These are phyloP conservation scores for Botrytis deweyae DNA, from an alignment of 2,329 filamentous ascomycete species.

Conservation along the genomic window DNA sequence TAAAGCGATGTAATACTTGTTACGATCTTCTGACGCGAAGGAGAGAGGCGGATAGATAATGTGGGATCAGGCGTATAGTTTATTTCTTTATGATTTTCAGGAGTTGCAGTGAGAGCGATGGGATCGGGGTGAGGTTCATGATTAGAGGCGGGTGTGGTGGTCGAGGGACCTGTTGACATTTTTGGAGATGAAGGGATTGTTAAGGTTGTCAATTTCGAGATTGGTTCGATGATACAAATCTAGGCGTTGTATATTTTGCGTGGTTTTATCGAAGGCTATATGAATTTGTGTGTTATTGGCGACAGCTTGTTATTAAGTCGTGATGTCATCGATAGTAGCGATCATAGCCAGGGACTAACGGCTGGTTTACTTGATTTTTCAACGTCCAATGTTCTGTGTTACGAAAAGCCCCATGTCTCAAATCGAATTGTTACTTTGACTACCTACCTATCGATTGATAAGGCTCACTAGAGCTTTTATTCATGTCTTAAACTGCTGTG, in stretches of 20 bases:
- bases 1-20: slow-evolving; percentile 47
- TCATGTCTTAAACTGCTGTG: not conserved
- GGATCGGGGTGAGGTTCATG: slow-evolving; percentile 24
- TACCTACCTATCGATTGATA: not conserved
- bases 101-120: slow-evolving; percentile 9
- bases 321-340: slow-evolving; percentile 5
- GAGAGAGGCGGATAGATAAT: slow-evolving; percentile 37
- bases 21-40: slow-evolving; percentile 44
- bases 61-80: slow-evolving; percentile 46
- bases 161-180: not conserved
- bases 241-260: not conserved
- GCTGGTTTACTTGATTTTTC: not conserved
- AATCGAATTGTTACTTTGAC: not conserved
- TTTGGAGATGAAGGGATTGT: not conserved
- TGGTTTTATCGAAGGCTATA: not conserved
- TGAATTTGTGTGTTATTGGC: not conserved
- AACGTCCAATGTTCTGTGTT: not conserved
- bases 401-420: not conserved
- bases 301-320: not conserved
- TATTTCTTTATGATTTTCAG: slow-evolving; percentile 30
- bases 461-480: not conserved
- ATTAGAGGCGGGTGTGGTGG: not conserved
- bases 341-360: not conserved
- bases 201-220: not conserved
- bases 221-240: not conserved